Evolutionary conservation across 2,329 filamentous ascomycete species (phyloP).

Genomic region (Ceratocystis albifundus): DNA sequence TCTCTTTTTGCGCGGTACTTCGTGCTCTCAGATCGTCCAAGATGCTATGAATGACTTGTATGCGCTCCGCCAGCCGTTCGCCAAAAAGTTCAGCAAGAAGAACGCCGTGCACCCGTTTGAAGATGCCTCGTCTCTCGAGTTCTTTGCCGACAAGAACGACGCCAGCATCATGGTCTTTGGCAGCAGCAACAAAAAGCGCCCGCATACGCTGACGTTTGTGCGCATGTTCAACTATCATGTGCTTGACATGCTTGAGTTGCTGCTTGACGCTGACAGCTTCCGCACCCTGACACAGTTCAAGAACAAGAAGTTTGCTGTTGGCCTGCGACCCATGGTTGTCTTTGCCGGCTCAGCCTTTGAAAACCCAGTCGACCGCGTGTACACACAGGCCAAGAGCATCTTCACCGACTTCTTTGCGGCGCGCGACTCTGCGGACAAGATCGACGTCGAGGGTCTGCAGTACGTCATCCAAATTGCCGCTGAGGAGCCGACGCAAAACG

Average conservation of each 20-base stretch:
- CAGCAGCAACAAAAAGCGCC: constrained; percentile 85
- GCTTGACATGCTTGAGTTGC: constrained; percentile 87
- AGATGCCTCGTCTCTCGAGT: constrained; percentile 75
- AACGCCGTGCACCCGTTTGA: constrained; percentile 93
- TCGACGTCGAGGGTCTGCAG: constrained; percentile 91
- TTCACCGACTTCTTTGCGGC: constrained; percentile 87
- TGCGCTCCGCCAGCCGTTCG: constrained; percentile 70
- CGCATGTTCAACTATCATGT: constrained; percentile 78
- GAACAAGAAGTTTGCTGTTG: constrained; percentile 61
- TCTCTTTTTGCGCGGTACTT: constrained; percentile 79
- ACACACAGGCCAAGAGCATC: constrained; percentile 75
- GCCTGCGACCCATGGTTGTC: constrained; percentile 78
- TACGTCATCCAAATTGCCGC: constrained; percentile 77
- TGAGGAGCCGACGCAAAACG: constrained; percentile 44
- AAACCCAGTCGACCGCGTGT: constrained; percentile 64
- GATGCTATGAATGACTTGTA: constrained; percentile 76
- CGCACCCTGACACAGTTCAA: constrained; percentile 64
- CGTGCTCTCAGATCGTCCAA: constrained; percentile 70
- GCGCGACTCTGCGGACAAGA: constrained; percentile 58
- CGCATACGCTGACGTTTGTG: constrained; percentile 72
- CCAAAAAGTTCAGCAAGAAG: constrained; percentile 92
- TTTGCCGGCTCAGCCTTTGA: constrained; percentile 86
- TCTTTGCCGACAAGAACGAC: constrained; percentile 95
- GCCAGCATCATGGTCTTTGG: constrained; percentile 75
- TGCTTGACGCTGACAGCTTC: constrained; percentile 65